phyloP scores from a whole-genome alignment of 257 asterid genomes.

The Lycium barbarum region DNA sequence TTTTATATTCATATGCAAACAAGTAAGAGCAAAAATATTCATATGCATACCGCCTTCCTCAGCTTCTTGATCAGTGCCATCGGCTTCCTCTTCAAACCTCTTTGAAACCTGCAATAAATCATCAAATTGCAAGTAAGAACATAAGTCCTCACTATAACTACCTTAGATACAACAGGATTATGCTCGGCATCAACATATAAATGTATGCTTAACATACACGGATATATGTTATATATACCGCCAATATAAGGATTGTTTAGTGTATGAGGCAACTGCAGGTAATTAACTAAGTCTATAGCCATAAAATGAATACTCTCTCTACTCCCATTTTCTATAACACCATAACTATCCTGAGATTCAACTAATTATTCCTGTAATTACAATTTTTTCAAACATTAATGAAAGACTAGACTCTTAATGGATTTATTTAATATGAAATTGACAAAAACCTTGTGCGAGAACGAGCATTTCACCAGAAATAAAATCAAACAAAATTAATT shows the following conservation, averaged over 20 bases:
- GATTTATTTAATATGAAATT: too few species aligned
- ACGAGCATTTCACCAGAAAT: too few species aligned
- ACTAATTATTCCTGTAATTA: not conserved
- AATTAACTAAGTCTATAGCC: not conserved
- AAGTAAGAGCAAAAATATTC: not conserved
- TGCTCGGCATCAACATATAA: not conserved
- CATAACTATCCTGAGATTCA: not conserved
- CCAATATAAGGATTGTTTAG: not conserved
- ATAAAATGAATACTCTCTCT: not conserved
- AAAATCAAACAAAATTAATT: not conserved
- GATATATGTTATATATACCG: not conserved
- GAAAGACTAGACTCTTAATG: not conserved
- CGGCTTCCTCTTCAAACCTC: slow-evolving; percentile 89
- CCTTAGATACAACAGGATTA: not conserved
- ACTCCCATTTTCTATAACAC: not conserved
- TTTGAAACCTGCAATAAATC: slow-evolving; percentile 57
- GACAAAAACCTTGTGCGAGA: too few species aligned
- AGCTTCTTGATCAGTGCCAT: slow-evolving; percentile 85
- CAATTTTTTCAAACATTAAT: not conserved
- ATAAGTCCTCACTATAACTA: not conserved
- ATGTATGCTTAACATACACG: not conserved
- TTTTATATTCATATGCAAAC: not conserved
- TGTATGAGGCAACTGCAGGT: not conserved
- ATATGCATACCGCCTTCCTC: slow-evolving; percentile 67
- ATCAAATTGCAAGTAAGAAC: not conserved